These are phyloP conservation scores for Turritis glabra DNA, from an alignment of 345 rosid species.

Conservation along the genomic window DNA sequence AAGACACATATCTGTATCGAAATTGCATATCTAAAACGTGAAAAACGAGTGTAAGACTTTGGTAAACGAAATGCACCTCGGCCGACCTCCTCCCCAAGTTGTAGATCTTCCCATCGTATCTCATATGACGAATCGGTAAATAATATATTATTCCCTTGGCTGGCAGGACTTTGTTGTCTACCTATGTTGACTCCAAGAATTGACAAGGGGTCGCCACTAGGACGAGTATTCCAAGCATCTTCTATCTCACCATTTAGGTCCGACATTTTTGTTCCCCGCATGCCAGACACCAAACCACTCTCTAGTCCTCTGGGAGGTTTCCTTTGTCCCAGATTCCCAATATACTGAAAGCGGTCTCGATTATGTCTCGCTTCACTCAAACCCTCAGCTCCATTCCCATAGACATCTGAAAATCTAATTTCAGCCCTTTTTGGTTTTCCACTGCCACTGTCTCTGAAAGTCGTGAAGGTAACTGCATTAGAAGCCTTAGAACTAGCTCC, in stretches of 20 bases:
- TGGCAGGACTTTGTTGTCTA: slow-evolving; percentile 51
- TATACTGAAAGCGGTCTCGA: slow-evolving; percentile 38
- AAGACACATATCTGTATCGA: neutral
- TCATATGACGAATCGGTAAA: slow-evolving; percentile 47
- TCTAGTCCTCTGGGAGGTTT: slow-evolving; percentile 33
- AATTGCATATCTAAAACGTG: neutral
- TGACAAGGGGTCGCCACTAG: slow-evolving; percentile 34
- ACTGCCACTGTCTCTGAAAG: slow-evolving; percentile 31
- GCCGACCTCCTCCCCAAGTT: slow-evolving; percentile 73
- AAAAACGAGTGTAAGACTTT: slow-evolving; percentile 16
- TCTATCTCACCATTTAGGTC: slow-evolving; percentile 39
- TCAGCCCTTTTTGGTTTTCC: slow-evolving; percentile 21
- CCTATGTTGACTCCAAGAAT: slow-evolving; percentile 41
- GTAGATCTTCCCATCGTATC: slow-evolving; percentile 77
- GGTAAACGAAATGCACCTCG: slow-evolving; percentile 55
- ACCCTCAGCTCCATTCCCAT: slow-evolving; percentile 27
- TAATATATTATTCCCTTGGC: slow-evolving; percentile 49
- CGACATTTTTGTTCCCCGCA: slow-evolving; percentile 42
- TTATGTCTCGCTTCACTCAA: slow-evolving; percentile 38
- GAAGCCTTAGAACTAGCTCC: slow-evolving; percentile 39
- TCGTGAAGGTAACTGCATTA: slow-evolving; percentile 18
- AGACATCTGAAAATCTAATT: slow-evolving; percentile 27
- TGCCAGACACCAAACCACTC: slow-evolving; percentile 37
- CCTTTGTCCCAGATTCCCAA: slow-evolving; percentile 33
- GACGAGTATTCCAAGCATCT: slow-evolving; percentile 43